Percentiles rank a stretch among this genome's conserved stretches.
Evolutionary conservation across 225 moss, liverwort and hornwort species (phyloP).

Genomic region (Bryum argenteum): DNA sequence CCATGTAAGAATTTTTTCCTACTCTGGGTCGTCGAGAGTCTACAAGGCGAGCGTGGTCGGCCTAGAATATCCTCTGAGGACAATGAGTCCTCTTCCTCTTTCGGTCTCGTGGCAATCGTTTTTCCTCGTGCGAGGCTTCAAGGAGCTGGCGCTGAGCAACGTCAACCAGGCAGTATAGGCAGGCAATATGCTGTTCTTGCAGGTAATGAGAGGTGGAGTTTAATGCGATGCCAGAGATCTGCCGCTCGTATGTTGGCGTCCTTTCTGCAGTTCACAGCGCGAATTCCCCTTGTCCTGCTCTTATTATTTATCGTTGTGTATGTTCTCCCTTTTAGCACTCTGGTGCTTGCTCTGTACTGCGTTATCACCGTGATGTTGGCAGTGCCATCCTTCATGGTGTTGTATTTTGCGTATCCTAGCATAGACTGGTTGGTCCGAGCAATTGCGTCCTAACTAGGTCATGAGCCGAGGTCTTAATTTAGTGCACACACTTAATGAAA

Average conservation of each 20-base stretch:
- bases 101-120: conserved; percentile 21
- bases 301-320: conserved; percentile 80
- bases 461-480: neutral
- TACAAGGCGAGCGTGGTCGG: conserved; percentile 42
- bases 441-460: conserved; percentile 52
- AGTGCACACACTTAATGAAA: neutral
- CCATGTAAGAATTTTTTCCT: conserved; percentile 94
- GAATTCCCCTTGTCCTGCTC: conserved; percentile 77
- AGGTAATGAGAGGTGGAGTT: conserved; percentile 47
- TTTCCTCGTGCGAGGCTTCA: conserved; percentile 31
- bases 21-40: conserved; percentile 85
- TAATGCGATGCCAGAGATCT: conserved; percentile 49
- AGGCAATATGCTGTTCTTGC: conserved; percentile 21
- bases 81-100: conserved; percentile 29
- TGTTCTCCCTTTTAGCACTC: conserved; percentile 80
- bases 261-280: conserved; percentile 68
- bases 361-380: conserved; percentile 81
- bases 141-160: conserved; percentile 28
- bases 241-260: conserved; percentile 42
- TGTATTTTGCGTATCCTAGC: conserved; percentile 91
- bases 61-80: conserved; percentile 28
- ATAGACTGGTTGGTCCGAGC: conserved; percentile 91
- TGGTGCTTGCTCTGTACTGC: conserved; percentile 77
- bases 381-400: conserved; percentile 77
- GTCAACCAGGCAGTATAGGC: conserved; percentile 21